Evolutionary conservation across 768 basidiomycete species (phyloP), one percentile per base, ranked within the genome.

Genomic region (Naganishia randhawae): DNA sequence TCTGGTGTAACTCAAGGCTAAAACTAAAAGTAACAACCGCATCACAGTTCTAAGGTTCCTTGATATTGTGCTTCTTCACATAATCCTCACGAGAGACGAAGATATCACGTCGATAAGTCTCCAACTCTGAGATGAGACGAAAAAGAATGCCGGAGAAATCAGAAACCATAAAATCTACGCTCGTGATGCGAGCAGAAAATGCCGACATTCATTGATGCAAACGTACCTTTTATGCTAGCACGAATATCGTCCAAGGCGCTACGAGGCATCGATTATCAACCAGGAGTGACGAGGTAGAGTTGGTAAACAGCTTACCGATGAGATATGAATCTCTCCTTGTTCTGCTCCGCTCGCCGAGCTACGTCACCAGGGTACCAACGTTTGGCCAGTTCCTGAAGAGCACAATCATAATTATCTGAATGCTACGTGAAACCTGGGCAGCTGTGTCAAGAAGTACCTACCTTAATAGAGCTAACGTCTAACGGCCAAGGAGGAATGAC

Each of bases 231-330:
- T 54, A 95, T 91, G 6, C 89, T 91, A 33, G 84, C 83, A 48
- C 81, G 82, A 68, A 94, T 93, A 73, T 95, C 92, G 69, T 89
- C 88, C 70, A 92, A 77, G 2, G 92, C 92, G 32, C 91, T 93
- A 74, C 7, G 10, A 25, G 42, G 9, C 62, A 27, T n/a, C 42
- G 19, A 41, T 50, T 16, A 55, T 19, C 37, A 48, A 6, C 27
- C 14, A 37, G 51, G 25, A 32, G 2, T 25, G 22, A 16, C 17
- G 17, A n/a, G 17, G 31, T 37, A 7, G 2, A 52, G 50, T 41
- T 19, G 50, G 25, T 16, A 7, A 3, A 17, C 27, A 10, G 66
- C 74, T 50, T 32, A 73, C 76, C 76, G 71, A 71, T 76, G 75
- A 1, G 75, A 39, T 45, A 64, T 70, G 72, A 71, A 9, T 62